A percentile compares a stretch with the other conserved stretches of the same genome.
phyloP scores from a whole-genome alignment of 2,329 filamentous ascomycete species.

The Diplodia corticola region DNA sequence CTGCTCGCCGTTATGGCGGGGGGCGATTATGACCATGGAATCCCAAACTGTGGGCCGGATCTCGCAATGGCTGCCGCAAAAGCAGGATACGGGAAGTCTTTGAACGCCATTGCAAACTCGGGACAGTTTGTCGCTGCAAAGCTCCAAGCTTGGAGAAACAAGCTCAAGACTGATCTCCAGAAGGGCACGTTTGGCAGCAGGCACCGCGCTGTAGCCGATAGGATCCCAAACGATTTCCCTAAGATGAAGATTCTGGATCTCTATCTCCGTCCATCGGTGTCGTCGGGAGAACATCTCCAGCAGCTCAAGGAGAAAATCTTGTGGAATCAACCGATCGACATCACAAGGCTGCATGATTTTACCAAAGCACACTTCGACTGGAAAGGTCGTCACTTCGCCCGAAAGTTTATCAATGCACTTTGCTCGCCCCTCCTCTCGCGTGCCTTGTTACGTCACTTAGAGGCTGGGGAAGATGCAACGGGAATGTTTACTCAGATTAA shows the following conservation, averaged over 20 bases:
- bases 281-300: background rate
- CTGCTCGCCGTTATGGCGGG: background rate
- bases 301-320: background rate
- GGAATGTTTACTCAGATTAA: background rate
- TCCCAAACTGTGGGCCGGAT: background rate
- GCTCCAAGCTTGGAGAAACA: background rate
- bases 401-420: background rate
- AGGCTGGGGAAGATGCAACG: background rate
- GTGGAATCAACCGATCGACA: background rate
- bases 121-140: background rate
- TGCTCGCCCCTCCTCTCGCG: background rate
- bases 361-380: background rate
- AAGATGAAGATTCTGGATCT: background rate
- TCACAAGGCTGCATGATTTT: background rate
- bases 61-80: background rate
- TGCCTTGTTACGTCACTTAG: background rate
- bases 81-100: background rate
- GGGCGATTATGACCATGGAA: background rate
- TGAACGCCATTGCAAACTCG: background rate
- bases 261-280: background rate
- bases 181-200: background rate
- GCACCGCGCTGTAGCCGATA: background rate
- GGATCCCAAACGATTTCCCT: background rate
- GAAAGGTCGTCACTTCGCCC: background rate
- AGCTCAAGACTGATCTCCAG: background rate